Base-by-base conservation (phyloP, 2,329 filamentous ascomycete genomes). In the Lachnellula willkommii region DNA sequence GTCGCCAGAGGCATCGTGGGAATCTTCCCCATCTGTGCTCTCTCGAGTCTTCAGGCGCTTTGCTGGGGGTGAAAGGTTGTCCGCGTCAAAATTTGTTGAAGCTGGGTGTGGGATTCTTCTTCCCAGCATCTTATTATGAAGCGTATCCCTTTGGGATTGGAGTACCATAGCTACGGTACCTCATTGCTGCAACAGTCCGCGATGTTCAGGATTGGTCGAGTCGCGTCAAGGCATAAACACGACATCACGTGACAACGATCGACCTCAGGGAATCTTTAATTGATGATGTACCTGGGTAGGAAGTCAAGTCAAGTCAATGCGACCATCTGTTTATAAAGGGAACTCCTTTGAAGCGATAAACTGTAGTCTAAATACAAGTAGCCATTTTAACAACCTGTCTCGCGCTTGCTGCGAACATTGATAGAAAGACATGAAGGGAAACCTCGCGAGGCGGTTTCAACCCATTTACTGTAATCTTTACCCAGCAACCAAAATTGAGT, bases 11-110 rank as follows among this genome's bases (percentile, higher is more conserved):
- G 61, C 58, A 40, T 63, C 57, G 3, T 37, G 51, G 47, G 58
- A 65, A 36, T 64, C 56, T 24, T 66, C 64, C 17, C 54, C 60
- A 52, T 66, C 60, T 11, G 60, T 63, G 54, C 63, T 68, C 11
- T 65, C 57, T 28, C 52, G 46, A 9, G 59, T 62, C 51, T 69
- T 69, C 32, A 68, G 46, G n/a, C 66, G 58, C 52, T 70, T 70
- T 26, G 64, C 53, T 40, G 64, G 63, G 28, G 63, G 65, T 6
- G 52, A 46, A 9, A 48, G 53, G 20, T 61, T 52, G 32, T 60
- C 58, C 20, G 65, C 61, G 35, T 66, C 40, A 46, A 65, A 68
- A 24, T 65, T 64, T 3, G 65, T 63, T 45, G 64, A 64, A 6
- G 55, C 24, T 17, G 64, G 59, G 53, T 65, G 64, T 51, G 63